Base-by-base conservation (phyloP, 164 flowering plant genomes). In the Piper betle region DNA sequence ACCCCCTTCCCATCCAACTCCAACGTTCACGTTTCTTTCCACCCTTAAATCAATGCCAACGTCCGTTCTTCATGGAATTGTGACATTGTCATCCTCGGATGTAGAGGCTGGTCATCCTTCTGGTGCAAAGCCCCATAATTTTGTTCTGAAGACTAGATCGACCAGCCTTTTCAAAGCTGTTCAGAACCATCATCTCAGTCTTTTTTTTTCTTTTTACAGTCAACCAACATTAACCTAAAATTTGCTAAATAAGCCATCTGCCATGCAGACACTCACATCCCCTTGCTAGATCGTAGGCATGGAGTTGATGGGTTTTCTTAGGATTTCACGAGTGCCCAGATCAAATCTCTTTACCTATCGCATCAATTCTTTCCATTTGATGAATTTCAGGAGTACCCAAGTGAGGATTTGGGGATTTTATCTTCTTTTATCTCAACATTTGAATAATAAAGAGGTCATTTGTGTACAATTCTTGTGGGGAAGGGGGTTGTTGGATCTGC, bases 401-500 rank as follows among this genome's bases (percentile, higher is more conserved):
- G 1, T 46, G 50, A 46, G 15, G 50, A 46, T 10, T 25, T 25
- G 33, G 2, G 33, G 1, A 25, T 25, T 25, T 25, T 25, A 25
- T 25, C 33, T 25, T 25, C 33, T 25, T 25, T 25, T 25, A 25
- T 25, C 33, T 25, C 33, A 25, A 25, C 33, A 25, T 25, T 25
- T 25, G 33, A 25, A 9, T 10, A 46, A 46, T 12, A 15, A 46
- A 46, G 9, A 46, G 50, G 50, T 15, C 15, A 46, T 46, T 46
- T 3, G 10, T 46, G 15, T 46, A 15, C 50, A 10, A 10, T 46
- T 25, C 33, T 25, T 25, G 33, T 2, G 33, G 33, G 1, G 33
- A 1, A 25, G 60, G 63, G 63, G 65, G 52, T 37, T 71, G 58
- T 67, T 74, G 64, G 57, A 61, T 55, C 66, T 66, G 72, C 66